Percentiles rank a stretch among this genome's conserved stretches.
phyloP scores from a whole-genome alignment of 2,329 filamentous ascomycete species.

The Verticillium nonalfalfae region DNA sequence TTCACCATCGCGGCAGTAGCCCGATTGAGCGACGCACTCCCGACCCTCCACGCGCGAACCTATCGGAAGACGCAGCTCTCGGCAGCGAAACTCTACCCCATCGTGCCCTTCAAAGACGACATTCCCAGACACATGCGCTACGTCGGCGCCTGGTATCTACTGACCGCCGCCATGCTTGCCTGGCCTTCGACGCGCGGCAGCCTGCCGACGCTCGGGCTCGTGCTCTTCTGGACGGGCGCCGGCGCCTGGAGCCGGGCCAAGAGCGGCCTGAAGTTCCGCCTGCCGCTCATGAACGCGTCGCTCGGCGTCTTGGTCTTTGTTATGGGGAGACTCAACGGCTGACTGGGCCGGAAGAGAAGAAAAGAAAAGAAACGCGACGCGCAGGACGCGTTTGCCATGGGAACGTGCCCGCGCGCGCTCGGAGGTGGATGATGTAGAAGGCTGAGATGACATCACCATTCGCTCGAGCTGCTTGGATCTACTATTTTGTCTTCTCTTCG shows the following conservation, averaged over 20 bases:
- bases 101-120: neutral
- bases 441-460: constrained; percentile 1
- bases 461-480: neutral
- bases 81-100: neutral
- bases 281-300: neutral
- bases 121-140: neutral
- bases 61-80: neutral
- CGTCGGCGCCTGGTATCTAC: neutral
- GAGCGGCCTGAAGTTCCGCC: neutral
- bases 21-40: neutral
- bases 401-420: neutral
- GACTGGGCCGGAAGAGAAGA: neutral
- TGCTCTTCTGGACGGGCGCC: neutral
- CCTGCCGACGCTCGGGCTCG: neutral
- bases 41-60: neutral
- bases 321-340: neutral
- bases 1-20: too few relatives aligned
- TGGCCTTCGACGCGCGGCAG: neutral
- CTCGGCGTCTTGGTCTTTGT: neutral
- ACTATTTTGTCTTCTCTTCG: too few relatives aligned
- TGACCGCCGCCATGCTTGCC: neutral
- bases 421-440: neutral
- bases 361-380: neutral
- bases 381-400: neutral
- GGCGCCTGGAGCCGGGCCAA: neutral